Percentiles rank a stretch among this genome's conserved stretches.
Conservation (phyloP, 345 rosid genomes). For the Eucalyptus urophylla region DNA sequence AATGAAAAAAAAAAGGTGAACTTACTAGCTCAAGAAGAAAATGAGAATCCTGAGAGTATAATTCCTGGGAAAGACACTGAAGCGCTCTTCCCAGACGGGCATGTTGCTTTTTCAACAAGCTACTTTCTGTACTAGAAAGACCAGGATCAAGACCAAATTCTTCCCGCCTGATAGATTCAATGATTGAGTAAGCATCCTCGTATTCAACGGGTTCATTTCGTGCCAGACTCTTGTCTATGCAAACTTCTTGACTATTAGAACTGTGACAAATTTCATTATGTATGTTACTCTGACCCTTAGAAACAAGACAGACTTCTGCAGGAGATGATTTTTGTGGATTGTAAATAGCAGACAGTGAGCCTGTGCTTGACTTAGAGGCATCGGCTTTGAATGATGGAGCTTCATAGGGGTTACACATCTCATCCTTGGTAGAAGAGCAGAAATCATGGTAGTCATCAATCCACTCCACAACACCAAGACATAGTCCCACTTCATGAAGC, state of each 20-base stretch:
- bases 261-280: slow-evolving; percentile 9
- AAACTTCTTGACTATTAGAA: slow-evolving; percentile 4
- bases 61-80: slow-evolving; percentile 87
- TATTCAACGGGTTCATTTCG: slow-evolving; percentile 11
- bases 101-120: slow-evolving; percentile 83
- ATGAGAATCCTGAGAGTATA: slow-evolving; percentile 95
- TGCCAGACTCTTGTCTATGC: not conserved
- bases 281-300: slow-evolving; percentile 1
- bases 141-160: slow-evolving; percentile 76
- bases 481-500: slow-evolving; percentile 81
- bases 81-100: slow-evolving; percentile 96
- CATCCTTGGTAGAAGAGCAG: slow-evolving; percentile 8
- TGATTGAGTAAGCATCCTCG: slow-evolving; percentile 32
- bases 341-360: slow-evolving; percentile 6
- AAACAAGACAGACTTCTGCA: slow-evolving; percentile 5
- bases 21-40: slow-evolving; percentile 95
- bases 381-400: slow-evolving; percentile 1
- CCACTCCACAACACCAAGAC: slow-evolving; percentile 76
- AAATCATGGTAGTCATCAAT: slow-evolving; percentile 42
- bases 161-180: slow-evolving; percentile 68
- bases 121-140: slow-evolving; percentile 50
- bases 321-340: slow-evolving; percentile 3
- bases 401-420: slow-evolving; percentile 1
- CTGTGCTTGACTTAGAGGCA: slow-evolving; percentile 4
- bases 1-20: not conserved